Conservation (phyloP, 208 protist species). For the Endotrypanum monterogeii region DNA sequence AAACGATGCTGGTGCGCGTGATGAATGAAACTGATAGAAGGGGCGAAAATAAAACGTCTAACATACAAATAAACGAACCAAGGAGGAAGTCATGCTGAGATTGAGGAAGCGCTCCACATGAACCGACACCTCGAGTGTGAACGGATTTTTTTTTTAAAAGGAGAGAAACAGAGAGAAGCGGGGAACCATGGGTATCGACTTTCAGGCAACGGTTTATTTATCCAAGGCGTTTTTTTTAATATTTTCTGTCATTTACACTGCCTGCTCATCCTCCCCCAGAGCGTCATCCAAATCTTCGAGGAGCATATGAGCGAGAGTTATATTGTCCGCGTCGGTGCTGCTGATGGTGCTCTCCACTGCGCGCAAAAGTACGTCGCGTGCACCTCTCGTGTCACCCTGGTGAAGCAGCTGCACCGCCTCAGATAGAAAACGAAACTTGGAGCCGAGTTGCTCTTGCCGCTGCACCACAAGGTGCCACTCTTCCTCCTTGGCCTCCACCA, state of each 20-base stretch:
- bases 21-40: neutral
- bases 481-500: slow-evolving; percentile 50
- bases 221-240: no score
- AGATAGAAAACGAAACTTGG: slow-evolving; percentile 50
- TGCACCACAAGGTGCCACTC: slow-evolving; percentile 78
- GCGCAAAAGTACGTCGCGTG: slow-evolving; percentile 25
- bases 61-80: neutral
- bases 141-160: no score
- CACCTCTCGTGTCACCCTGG: slow-evolving; percentile 44
- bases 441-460: slow-evolving; percentile 49
- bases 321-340: slow-evolving; percentile 27
- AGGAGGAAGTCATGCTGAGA: neutral
- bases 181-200: neutral
- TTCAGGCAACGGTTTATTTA: no score
- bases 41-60: no score
- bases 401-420: slow-evolving; percentile 63
- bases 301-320: slow-evolving; percentile 47
- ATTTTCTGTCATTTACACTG: slow-evolving; percentile 5
- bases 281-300: slow-evolving; percentile 44
- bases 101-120: no score
- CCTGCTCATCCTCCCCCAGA: slow-evolving; percentile 6
- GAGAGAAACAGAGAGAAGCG: no score
- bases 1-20: neutral
- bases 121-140: no score
- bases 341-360: slow-evolving; percentile 8